Base-by-base conservation (phyloP, 2,329 filamentous ascomycete genomes). In the Colletotrichum cuscutae region DNA sequence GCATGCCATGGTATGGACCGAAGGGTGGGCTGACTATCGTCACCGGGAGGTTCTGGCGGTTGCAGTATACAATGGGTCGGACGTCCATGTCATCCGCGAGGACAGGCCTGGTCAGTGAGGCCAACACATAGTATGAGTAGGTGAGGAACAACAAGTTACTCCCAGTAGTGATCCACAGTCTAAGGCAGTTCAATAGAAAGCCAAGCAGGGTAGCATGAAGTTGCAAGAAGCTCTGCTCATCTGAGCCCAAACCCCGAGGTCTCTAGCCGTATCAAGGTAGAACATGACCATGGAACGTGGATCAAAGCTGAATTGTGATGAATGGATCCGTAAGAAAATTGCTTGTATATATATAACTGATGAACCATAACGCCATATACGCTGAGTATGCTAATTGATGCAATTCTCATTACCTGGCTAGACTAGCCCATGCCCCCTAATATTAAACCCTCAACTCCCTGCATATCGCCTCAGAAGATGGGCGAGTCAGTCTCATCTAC, bases 401-500 rank as follows among this genome's bases (percentile, higher is more conserved):
- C 15, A 13, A 19, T 42, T 56, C 60, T 24, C 26, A 35, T 52
- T 37, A 35, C 65, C 65, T 32, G 22, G 19, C 24, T 57, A 22
- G 52, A 42, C n/a, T 32, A 4, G 24, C 28, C 42, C 22, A 12
- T 26, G 19, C 42, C 58, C 37, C 13, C 2, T 65, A 53, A 59
- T 35, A 57, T 32, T 24, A 19, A 59, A 53, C 32, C 35, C 13
- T 13, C 49, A 2, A 32, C 24, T 19, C 22, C 42, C 19, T 59
- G 37, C 46, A 22, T 2, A 13, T 4, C 32, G 24, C 19, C 28
- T 63, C 59, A 72, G 26, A 73, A 73, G n/a, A 61, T 19, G 5
- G 71, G 63, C 6, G 68, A 68, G 7, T 75, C 74, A 2, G 62
- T 28, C 52, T 74, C 73, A 32, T 82, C 80, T 12, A 82, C 76